phyloP scores from a whole-genome alignment of 495 filamentous ascomycete genomes.

The Rhypophila decipiens region DNA sequence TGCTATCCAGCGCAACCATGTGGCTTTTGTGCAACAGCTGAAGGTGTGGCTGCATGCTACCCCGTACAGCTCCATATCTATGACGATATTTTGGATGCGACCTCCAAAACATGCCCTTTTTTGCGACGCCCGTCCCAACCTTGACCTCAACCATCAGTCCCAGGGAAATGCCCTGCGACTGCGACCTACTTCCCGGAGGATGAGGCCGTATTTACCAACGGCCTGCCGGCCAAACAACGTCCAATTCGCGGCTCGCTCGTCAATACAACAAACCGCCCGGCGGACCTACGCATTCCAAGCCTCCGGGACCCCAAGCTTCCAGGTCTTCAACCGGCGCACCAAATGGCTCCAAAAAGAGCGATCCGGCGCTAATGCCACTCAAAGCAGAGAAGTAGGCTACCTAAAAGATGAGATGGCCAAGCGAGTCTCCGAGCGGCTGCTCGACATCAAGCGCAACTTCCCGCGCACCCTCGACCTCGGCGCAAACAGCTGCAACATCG shows the following conservation, averaged over 20 bases:
- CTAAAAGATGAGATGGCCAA: slow-evolving; percentile 84
- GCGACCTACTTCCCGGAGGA: slow-evolving; percentile 18
- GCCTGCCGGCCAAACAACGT: slow-evolving; percentile 14
- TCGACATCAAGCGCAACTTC: slow-evolving; percentile 88
- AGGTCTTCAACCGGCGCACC: slow-evolving; percentile 83
- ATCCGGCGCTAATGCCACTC: slow-evolving; percentile 61
- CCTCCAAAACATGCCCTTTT: no score
- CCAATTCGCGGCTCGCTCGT: not conserved
- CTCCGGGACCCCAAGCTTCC: slow-evolving; percentile 64
- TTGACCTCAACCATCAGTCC: not conserved
- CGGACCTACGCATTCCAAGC: slow-evolving; percentile 71
- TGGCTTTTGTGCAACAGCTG: no score
- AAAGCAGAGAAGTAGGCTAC: slow-evolving; percentile 78
- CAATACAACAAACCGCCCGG: slow-evolving; percentile 4
- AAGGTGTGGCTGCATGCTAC: no score
- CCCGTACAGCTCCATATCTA: no score
- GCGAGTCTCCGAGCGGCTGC: slow-evolving; percentile 77
- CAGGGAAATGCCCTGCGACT: slow-evolving; percentile 7
- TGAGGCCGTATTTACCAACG: slow-evolving; percentile 23
- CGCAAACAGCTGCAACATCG: slow-evolving; percentile 93
- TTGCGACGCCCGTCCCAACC: no score
- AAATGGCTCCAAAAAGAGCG: slow-evolving; percentile 92
- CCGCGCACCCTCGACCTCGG: slow-evolving; percentile 85
- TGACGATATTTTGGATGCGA: no score
- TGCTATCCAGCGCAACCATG: no score